Base-by-base conservation (phyloP, 306 rosid species). In the Inga laurina region DNA sequence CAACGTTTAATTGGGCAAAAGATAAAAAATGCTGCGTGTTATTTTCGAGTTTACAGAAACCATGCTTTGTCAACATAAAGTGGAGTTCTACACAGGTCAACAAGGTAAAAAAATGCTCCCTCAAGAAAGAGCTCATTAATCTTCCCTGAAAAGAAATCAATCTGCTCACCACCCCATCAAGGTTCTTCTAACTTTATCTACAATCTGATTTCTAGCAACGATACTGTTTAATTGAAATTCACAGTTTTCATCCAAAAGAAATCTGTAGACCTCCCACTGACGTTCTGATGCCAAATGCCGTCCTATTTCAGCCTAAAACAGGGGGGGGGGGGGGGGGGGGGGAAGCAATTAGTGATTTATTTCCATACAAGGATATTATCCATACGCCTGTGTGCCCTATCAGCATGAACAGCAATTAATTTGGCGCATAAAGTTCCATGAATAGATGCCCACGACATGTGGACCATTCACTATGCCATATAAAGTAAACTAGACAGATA, bases 261-360 rank as follows among this genome's bases (percentile, higher is more conserved):
- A 92, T 56, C 89, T 90, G 89, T 92, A 93, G 51, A 93, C 91
- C 79, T 93, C 97, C 97, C 97, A 93, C 88, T 92, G 91, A n/a
- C 89, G 97, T 77, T 85, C 94, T 37, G 90, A 83, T 51, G 92
- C 88, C 39, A 88, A 85, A 82, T 85, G 85, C 88, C 97, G 86
- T 79, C 97, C 94, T 49, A 92, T 93, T 82, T 90, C 97, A 83
- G 97, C 97, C 97, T 93, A 65, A 81, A 65, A 78, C 73, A 52
- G 52, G 52, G 11, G 4, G 43, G 49, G 8, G 4, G 59, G 43
- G 49, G 8, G 4, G 52, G 52, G 11, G 4, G 43, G 49, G 8
- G 4, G 59, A 75, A 45, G 27, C 27, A 39, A 24, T 43, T 21
- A 9, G 75, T 44, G 15, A 22, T 51, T 65, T 66, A 68, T 13